These are phyloP conservation scores for Trypanosoma platydactyli DNA, from an alignment of 208 protist species.

Conservation along the genomic window DNA sequence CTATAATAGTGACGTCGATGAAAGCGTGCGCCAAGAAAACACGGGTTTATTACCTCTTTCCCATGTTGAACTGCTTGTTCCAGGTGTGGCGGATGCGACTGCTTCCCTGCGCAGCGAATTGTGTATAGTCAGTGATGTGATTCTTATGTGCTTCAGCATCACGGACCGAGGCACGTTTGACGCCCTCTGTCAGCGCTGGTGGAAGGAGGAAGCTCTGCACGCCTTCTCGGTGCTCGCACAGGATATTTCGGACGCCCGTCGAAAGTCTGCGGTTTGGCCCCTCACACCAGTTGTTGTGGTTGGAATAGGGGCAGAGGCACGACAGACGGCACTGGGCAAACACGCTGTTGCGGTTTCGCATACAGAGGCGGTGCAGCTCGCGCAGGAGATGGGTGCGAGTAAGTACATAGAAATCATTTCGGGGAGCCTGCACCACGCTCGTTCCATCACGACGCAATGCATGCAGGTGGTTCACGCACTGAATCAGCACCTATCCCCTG, in stretches of 20 bases:
- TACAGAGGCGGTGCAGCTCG: conserved; percentile 29
- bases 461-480: conserved; percentile 15
- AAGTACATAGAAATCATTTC: conserved; percentile 47
- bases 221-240: conserved; percentile 19
- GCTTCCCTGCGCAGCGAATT: conserved; percentile 37
- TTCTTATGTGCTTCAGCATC: conserved; percentile 41
- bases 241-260: conserved; percentile 10
- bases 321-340: background rate
- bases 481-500: conserved; percentile 21
- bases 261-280: conserved; percentile 6
- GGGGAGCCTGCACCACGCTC: conserved; percentile 17
- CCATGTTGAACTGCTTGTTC: conserved; percentile 25
- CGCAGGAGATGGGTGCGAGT: conserved; percentile 37
- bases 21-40: background rate
- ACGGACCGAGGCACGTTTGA: conserved; percentile 22
- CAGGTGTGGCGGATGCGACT: conserved; percentile 18
- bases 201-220: conserved; percentile 15
- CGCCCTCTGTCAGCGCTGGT: conserved; percentile 21
- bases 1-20: background rate
- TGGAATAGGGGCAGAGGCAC: conserved; percentile 31
- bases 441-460: conserved; percentile 22
- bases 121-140: conserved; percentile 37
- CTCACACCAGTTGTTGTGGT: conserved; percentile 36
- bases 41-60: background rate
- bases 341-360: conserved; percentile 20